Base-by-base conservation (phyloP, 2,329 filamentous ascomycete species). In the Fusarium bactridioides region DNA sequence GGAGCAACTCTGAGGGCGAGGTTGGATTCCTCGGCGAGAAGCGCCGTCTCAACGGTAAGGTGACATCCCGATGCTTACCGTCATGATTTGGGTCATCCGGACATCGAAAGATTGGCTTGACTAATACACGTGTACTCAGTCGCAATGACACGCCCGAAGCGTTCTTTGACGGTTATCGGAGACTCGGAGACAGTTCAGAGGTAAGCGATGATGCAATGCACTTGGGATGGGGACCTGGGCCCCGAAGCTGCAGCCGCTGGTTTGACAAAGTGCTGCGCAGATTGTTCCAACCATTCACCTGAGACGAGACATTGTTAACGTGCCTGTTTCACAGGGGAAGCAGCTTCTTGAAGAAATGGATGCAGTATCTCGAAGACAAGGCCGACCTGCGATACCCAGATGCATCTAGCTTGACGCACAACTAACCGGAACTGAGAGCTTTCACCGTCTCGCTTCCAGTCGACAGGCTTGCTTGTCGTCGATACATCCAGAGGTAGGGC, bases 21-120 rank as follows among this genome's bases (percentile, higher is more conserved):
- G 95, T 98, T 19, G 96, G 96, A 15, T 99, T 99, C 78, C 84
- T 99, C 41, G 94, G 90, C 19, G 96, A 99, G 83, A 97, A 95
- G 86, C 89, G 96, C 72, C 88, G 96, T 70, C 84, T 99, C 73
- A 99, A 99, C 80, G 95, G 94, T 97, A 86, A 82, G 89, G 83
- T 57, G 61, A 62, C 41, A 65, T 66, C 37, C 56, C 48, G 51
- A 37, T 58, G 57, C 56, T 40, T 29, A 51, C 50, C 56, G 47
- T 47, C 56, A 37, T 58, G 54, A 31, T 51, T 59, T 19, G 47
- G 55, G 54, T 10, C 31, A 38, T 43, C 48, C 64, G 37, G 47
- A 63, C 57, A 57, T 50, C 19, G 60, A 55, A 45, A 57, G 53
- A 59, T 50, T 21, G 47, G 50, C 41, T 53, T 60, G 51, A 44